Percentiles rank a stretch among this genome's conserved stretches.
phyloP scores from a whole-genome alignment of 257 asterid genomes.

The Euphrasia confusa region DNA sequence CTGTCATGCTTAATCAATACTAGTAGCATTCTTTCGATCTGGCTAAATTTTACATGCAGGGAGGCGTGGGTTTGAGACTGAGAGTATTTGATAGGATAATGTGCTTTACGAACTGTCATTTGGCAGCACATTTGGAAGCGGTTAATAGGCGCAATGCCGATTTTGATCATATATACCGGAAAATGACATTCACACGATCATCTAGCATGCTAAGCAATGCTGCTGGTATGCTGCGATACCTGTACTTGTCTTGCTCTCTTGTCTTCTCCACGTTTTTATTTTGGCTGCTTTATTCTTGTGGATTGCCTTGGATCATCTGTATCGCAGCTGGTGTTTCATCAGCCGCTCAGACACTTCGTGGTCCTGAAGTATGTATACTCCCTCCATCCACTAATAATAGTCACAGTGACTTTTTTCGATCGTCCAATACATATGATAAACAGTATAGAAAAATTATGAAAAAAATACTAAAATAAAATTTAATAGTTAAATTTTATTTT shows the following conservation, averaged over 20 bases:
- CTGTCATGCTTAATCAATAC: not conserved
- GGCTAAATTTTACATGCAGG: conserved; percentile 42
- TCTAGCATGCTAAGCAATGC: conserved; percentile 51
- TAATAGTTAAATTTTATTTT: too few species aligned
- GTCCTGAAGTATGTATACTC: conserved; percentile 56
- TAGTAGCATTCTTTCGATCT: not conserved
- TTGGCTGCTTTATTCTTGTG: conserved; percentile 70
- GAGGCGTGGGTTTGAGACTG: conserved; percentile 92
- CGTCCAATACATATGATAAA: too few species aligned
- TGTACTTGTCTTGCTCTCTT: conserved; percentile 68
- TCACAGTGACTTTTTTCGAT: too few species aligned
- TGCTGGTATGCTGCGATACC: conserved; percentile 80
- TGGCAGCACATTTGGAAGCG: conserved; percentile 98
- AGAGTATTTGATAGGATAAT: conserved; percentile 84
- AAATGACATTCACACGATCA: conserved; percentile 77
- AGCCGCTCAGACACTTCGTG: conserved; percentile 78
- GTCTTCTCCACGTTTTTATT: conserved; percentile 67
- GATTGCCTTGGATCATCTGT: conserved; percentile 69
- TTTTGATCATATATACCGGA: conserved; percentile 76
- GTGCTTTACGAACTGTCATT: conserved; percentile 85
- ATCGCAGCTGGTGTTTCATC: conserved; percentile 91
- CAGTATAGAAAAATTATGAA: too few species aligned
- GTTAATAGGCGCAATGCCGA: conserved; percentile 89
- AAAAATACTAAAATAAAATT: too few species aligned
- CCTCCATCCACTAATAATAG: too few species aligned